A percentile compares a stretch with the other conserved stretches of the same genome.
phyloP scores from a whole-genome alignment of 768 basidiomycete genomes.

The Tylopilus balloui region DNA sequence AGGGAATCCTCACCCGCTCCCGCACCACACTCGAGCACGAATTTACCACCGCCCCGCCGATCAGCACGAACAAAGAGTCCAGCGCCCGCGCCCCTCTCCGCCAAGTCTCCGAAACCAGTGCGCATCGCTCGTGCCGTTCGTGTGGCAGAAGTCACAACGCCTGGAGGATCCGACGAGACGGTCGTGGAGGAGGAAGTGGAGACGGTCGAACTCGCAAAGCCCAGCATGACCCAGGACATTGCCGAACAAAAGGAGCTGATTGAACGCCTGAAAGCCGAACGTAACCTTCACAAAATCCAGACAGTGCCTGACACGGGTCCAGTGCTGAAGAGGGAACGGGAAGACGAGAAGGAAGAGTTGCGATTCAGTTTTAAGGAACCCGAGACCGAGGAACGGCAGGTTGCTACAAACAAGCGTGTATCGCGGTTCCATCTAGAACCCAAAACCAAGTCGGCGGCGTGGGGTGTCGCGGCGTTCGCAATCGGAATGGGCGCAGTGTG shows the following conservation, averaged over 20 bases:
- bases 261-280: conserved; percentile 61
- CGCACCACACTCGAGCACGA: conserved; percentile 19
- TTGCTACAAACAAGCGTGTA: conserved; percentile 63
- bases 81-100: conserved; percentile 28
- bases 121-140: conserved; percentile 23
- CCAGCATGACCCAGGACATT: conserved; percentile 67
- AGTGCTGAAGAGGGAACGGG: conserved; percentile 48
- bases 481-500: conserved; percentile 78
- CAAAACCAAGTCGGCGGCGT: conserved; percentile 69
- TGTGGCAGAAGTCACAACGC: conserved; percentile 37
- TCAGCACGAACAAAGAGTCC: conserved; percentile 43
- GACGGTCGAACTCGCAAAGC: conserved; percentile 51
- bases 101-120: conserved; percentile 33
- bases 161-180: conserved; percentile 58
- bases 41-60: conserved; percentile 40
- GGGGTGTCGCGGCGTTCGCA: conserved; percentile 83
- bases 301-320: conserved; percentile 17
- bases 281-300: conserved; percentile 35
- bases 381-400: conserved; percentile 51
- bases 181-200: conserved; percentile 64
- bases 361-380: conserved; percentile 68
- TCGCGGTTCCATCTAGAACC: conserved; percentile 55
- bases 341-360: conserved; percentile 43
- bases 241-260: conserved; percentile 77
- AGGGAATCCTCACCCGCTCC: conserved; percentile 48